Conservation (phyloP, 768 basidiomycete species). For the Lactarius akahatsu region DNA sequence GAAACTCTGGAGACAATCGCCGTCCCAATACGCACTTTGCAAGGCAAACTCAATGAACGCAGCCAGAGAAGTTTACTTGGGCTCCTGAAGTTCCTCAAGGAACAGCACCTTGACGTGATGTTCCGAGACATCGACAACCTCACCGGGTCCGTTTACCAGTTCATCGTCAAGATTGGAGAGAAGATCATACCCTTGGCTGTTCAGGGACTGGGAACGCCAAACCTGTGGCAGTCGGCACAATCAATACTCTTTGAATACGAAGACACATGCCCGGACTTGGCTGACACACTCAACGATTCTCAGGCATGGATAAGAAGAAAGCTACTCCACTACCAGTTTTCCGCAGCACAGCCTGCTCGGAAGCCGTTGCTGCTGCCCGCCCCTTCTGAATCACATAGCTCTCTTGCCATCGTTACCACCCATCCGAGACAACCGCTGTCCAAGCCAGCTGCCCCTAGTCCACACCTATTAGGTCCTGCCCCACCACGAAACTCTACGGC, state of each 20-base stretch:
- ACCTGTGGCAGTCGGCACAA: slow-evolving; percentile 4
- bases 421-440: background rate
- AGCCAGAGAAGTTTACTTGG: slow-evolving; percentile 3
- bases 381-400: background rate
- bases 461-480: background rate
- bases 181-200: background rate
- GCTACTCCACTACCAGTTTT: background rate
- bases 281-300: background rate
- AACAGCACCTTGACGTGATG: background rate
- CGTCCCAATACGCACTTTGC: background rate
- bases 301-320: slow-evolving; percentile 3
- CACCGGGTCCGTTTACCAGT: background rate
- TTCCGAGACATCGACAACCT: slow-evolving; percentile 5
- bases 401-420: background rate
- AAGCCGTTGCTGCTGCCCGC: background rate
- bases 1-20: background rate
- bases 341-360: background rate
- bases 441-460: background rate
- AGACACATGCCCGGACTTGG: background rate
- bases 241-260: slow-evolving; percentile 3
- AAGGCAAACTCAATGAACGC: slow-evolving; percentile 3
- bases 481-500: background rate
- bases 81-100: background rate
- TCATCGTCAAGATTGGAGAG: slow-evolving; percentile 5
- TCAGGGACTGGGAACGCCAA: background rate